Percentiles rank a stretch among this genome's conserved stretches.
Conservation (phyloP, 306 rosid species). For the Cucumis hystrix region DNA sequence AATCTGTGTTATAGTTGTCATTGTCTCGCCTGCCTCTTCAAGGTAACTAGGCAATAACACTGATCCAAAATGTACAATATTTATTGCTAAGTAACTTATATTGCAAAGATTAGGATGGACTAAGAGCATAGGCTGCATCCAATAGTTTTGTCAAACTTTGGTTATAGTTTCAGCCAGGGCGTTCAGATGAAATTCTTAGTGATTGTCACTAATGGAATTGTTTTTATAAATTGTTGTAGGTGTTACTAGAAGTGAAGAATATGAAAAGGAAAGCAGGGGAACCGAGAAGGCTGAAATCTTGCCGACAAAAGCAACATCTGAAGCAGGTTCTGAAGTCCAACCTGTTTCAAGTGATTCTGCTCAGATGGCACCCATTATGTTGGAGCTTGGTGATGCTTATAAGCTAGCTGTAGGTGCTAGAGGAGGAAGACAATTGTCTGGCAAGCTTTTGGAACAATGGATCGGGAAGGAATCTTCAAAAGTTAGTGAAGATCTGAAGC, state of each 20-base stretch:
- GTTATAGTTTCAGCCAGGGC: not conserved
- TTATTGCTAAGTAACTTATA: not conserved
- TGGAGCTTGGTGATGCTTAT: conserved; percentile 95
- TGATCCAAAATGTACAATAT: not conserved
- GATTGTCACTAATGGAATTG: not conserved
- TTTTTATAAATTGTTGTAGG: conserved; percentile 12
- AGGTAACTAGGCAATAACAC: not conserved
- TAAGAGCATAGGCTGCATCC: not conserved
- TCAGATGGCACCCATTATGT: conserved; percentile 34
- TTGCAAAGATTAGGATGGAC: not conserved
- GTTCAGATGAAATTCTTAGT: not conserved
- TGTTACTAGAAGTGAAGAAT: conserved; percentile 20
- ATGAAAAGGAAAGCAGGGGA: conserved; percentile 21
- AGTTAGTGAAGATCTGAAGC: conserved; percentile 68
- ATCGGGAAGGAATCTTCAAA: conserved; percentile 64
- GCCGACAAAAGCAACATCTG: conserved; percentile 27
- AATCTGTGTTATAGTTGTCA: not conserved
- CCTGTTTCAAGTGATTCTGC: conserved; percentile 27
- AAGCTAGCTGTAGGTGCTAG: conserved; percentile 46
- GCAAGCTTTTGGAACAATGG: conserved; percentile 59
- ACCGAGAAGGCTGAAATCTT: conserved; percentile 18
- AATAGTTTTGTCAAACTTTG: not conserved
- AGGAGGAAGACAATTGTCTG: conserved; percentile 61
- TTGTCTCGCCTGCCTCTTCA: too few species aligned
- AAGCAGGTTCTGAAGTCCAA: conserved; percentile 33